These are phyloP conservation scores for Dictyostelium intermedium DNA, from an alignment of 78 protist genomes.

Conservation along the genomic window DNA sequence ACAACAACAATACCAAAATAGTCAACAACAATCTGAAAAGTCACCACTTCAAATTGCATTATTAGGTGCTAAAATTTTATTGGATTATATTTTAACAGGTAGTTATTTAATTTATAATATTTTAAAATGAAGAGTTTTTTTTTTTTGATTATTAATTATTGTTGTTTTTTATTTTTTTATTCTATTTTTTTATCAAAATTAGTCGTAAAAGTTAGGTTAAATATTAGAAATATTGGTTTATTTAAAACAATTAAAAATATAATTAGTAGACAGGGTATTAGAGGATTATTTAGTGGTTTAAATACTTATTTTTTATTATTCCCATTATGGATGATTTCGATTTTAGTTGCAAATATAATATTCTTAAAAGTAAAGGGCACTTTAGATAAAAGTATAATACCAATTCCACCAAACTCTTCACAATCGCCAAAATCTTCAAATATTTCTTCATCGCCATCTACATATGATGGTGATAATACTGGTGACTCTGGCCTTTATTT, in stretches of 20 bases:
- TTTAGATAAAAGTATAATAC: conserved; percentile 28
- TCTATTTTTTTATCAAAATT: background rate
- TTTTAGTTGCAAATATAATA: conserved; percentile 51
- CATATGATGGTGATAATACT: background rate
- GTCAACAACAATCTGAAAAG: conserved; percentile 1
- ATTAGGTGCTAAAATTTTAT: conserved; percentile 39
- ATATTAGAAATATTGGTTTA: conserved; percentile 74
- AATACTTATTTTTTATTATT: conserved; percentile 54
- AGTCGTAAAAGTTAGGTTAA: conserved; percentile 69
- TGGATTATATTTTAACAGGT: conserved; percentile 74
- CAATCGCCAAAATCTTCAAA: background rate
- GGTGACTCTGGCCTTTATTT: background rate
- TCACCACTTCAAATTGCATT: conserved; percentile 56
- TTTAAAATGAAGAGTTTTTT: too few species aligned
- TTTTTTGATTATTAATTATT: background rate
- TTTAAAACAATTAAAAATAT: conserved; percentile 45
- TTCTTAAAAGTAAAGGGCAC: conserved; percentile 29
- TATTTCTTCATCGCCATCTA: background rate
- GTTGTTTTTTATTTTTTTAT: background rate
- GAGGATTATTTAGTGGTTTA: conserved; percentile 58
- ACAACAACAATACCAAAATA: background rate
- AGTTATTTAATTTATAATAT: background rate
- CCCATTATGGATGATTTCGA: conserved; percentile 70
- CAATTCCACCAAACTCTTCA: background rate
- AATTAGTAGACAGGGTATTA: conserved; percentile 29